Conservation (phyloP, 352 stramenopile species). For the Phytophthora idaei region DNA sequence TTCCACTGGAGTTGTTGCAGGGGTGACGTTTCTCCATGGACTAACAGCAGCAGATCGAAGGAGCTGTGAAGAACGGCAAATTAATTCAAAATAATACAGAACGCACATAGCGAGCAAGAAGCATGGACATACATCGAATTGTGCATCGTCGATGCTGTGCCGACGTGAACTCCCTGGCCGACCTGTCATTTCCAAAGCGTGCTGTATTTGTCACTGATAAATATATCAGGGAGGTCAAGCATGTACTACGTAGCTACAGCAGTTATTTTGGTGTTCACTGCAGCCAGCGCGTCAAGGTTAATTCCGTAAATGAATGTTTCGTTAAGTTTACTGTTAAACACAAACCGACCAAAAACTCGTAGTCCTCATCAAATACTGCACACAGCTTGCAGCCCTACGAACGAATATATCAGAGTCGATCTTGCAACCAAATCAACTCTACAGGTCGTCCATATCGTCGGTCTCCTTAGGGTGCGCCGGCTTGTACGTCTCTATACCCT, state of each 20-base stretch:
- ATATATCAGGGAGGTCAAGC: constrained; percentile 1
- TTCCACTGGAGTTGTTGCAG: constrained; percentile 24
- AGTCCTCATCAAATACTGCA: background rate
- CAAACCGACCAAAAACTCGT: constrained; percentile 9
- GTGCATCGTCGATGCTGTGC: constrained; percentile 9
- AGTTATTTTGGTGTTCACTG: too few species aligned
- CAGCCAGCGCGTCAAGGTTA: background rate
- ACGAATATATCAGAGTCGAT: background rate
- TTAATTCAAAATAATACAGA: background rate
- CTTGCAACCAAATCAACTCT: constrained; percentile 3
- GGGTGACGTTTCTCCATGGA: constrained; percentile 28
- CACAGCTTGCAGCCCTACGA: background rate
- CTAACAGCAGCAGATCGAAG: constrained; percentile 23
- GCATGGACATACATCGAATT: constrained; percentile 15
- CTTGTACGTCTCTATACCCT: constrained; percentile 75
- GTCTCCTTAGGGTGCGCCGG: constrained; percentile 50
- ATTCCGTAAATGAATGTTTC: constrained; percentile 12
- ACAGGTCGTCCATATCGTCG: constrained; percentile 66
- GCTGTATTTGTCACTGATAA: background rate
- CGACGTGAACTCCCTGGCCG: constrained; percentile 12
- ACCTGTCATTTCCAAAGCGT: constrained; percentile 14
- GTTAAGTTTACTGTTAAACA: constrained; percentile 32
- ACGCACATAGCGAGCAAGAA: background rate
- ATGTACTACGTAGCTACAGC: background rate
- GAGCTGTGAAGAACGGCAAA: constrained; percentile 5